Evolutionary conservation across 2,329 filamentous ascomycete species (phyloP).

Genomic region (Trichophyton benhamiae): DNA sequence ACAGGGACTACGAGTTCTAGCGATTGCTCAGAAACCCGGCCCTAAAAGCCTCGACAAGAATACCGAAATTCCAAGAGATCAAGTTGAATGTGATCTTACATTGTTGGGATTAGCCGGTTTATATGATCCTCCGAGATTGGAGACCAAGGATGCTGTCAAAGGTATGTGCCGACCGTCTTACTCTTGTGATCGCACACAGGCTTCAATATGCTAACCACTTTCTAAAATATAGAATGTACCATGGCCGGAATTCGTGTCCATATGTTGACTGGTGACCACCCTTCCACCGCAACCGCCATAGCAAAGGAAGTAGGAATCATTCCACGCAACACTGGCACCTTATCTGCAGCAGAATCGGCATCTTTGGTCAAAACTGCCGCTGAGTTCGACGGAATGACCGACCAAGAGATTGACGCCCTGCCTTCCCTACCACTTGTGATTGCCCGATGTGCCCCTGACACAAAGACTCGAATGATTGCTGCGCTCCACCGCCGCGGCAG

Average conservation of each 20-base stretch:
- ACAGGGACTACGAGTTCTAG: conserved; percentile 49
- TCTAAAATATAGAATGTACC: conserved; percentile 29
- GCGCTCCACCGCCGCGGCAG: conserved; percentile 63
- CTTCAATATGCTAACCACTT: conserved; percentile 8
- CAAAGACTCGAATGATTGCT: conserved; percentile 84
- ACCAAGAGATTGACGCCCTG: conserved; percentile 49
- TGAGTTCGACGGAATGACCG: conserved; percentile 43
- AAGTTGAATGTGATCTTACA: conserved; percentile 43
- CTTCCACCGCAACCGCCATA: conserved; percentile 45
- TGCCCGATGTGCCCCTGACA: conserved; percentile 71
- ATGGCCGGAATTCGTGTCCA: conserved; percentile 46
- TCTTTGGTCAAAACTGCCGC: conserved; percentile 44
- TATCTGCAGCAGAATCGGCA: conserved; percentile 35
- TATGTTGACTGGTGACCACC: conserved; percentile 48
- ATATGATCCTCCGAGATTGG: conserved; percentile 49
- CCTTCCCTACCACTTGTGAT: conserved; percentile 68
- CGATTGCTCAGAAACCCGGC: conserved; percentile 37
- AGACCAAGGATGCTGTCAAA: conserved; percentile 45
- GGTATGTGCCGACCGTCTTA: conserved; percentile 12
- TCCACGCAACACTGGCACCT: conserved; percentile 32
- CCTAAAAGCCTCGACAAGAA: conserved; percentile 18
- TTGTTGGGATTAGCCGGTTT: conserved; percentile 49
- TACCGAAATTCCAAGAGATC: conserved; percentile 32
- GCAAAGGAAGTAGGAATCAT: conserved; percentile 47
- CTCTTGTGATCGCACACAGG: not conserved